These are phyloP conservation scores for Sphagnurus paluster DNA, from an alignment of 1,284 basidiomycete genomes.

Conservation along the genomic window DNA sequence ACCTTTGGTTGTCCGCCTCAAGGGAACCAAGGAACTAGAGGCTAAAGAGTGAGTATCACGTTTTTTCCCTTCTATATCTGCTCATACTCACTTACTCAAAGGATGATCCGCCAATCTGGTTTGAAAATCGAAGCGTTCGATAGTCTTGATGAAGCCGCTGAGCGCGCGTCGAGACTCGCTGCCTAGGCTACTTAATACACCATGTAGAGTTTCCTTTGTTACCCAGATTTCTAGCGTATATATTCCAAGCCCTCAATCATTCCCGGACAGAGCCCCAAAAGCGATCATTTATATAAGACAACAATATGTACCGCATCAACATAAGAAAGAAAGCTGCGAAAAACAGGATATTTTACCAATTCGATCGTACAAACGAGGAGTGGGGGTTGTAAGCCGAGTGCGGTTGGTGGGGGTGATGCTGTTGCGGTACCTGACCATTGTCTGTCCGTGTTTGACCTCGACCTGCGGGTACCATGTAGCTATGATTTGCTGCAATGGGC, in stretches of 20 bases:
- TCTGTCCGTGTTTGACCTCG: slow-evolving; percentile 41
- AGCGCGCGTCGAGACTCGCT: slow-evolving; percentile 80
- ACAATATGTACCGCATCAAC: slow-evolving; percentile 37
- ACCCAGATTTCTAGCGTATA: slow-evolving; percentile 4
- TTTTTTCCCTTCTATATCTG: background rate
- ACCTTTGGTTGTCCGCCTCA: slow-evolving; percentile 91
- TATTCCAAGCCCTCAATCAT: slow-evolving; percentile 12
- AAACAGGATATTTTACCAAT: slow-evolving; percentile 37
- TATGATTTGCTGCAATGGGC: slow-evolving; percentile 35
- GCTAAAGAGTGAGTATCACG: slow-evolving; percentile 79
- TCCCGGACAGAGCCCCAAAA: slow-evolving; percentile 15
- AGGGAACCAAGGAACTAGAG: slow-evolving; percentile 96
- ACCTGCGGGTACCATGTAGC: slow-evolving; percentile 37
- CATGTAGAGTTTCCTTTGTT: slow-evolving; percentile 4
- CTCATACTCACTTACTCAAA: slow-evolving; percentile 30
- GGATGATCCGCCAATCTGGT: slow-evolving; percentile 90
- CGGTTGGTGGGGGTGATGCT: slow-evolving; percentile 28
- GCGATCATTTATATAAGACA: slow-evolving; percentile 32
- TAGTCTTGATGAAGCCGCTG: slow-evolving; percentile 82
- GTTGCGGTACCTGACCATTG: slow-evolving; percentile 35
- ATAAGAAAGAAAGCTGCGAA: slow-evolving; percentile 27
- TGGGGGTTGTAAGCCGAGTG: slow-evolving; percentile 36
- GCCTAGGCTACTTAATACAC: slow-evolving; percentile 32
- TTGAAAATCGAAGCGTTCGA: slow-evolving; percentile 93
- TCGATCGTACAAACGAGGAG: slow-evolving; percentile 39